Evolutionary conservation across 257 asterid species (phyloP).

Genomic region (Striga asiatica): DNA sequence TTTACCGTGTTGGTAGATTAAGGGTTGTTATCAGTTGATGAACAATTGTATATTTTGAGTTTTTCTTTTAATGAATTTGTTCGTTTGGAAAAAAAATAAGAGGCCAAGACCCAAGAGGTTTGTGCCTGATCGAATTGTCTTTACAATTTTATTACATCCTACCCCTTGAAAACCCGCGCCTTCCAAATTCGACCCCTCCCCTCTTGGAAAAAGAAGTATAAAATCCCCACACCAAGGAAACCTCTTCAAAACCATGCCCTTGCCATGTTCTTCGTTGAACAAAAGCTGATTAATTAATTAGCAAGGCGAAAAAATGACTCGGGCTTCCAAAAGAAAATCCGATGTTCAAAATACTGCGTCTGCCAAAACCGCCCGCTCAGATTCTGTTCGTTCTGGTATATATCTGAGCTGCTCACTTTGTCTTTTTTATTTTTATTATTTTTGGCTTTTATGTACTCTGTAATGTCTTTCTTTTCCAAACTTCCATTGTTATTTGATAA

Average conservation of each 20-base stretch:
- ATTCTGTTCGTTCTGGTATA: conserved; percentile 49
- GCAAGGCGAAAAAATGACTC: conserved; percentile 31
- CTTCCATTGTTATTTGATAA: background rate
- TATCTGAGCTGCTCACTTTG: background rate
- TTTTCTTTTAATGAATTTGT: too few relatives aligned
- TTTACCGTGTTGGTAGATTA: too few relatives aligned
- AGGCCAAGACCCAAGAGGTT: too few relatives aligned
- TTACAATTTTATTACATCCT: too few relatives aligned
- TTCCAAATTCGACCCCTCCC: background rate
- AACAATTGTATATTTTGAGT: too few relatives aligned
- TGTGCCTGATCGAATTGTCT: too few relatives aligned
- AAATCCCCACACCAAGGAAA: conserved; percentile 15
- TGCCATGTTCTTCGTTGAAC: background rate
- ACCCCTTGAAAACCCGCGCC: background rate
- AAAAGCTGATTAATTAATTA: background rate
- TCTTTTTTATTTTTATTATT: too few relatives aligned
- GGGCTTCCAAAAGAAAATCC: conserved; percentile 68
- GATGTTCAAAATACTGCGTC: conserved; percentile 32
- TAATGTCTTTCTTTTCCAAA: background rate
- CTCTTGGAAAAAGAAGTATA: conserved; percentile 3
- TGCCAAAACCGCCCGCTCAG: conserved; percentile 36
- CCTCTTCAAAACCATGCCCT: conserved; percentile 21
- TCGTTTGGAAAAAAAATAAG: too few relatives aligned
- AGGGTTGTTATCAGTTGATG: too few relatives aligned
- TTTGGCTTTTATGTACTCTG: background rate